Percentiles rank a stretch among this genome's conserved stretches.
phyloP scores from a whole-genome alignment of 2,329 filamentous ascomycete genomes.

The Trematosphaeria pertusa region DNA sequence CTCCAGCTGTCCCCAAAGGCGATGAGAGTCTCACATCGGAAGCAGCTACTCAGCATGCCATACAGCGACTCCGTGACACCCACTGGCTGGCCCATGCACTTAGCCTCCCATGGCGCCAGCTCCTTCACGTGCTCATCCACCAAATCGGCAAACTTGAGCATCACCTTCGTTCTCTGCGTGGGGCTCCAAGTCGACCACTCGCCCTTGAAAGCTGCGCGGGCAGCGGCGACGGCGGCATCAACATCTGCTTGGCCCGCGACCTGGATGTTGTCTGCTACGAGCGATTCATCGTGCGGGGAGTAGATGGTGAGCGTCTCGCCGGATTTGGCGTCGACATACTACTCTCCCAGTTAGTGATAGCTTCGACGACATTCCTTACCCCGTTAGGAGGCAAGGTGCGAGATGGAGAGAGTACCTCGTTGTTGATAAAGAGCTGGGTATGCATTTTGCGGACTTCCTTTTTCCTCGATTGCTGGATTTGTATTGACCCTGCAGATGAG shows the following conservation, averaged over 20 bases:
- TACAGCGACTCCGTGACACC: conserved; percentile 1
- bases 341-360: no score
- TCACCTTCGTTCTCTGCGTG: conserved; percentile 14
- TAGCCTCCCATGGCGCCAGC: conserved; percentile 19
- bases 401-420: conserved; percentile 12
- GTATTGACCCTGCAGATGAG: no score
- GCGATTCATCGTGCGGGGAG: conserved; percentile 28
- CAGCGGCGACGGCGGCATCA: conserved; percentile 28
- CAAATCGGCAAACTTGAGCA: conserved; percentile 33
- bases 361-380: no score
- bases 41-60: not conserved
- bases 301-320: conserved; percentile 26
- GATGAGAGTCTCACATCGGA: conserved; percentile 7
- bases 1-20: not conserved
- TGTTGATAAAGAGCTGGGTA: conserved; percentile 25
- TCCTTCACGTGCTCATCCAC: conserved; percentile 22
- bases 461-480: no score
- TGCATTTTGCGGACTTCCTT: conserved; percentile 14
- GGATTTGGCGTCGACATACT: conserved; percentile 31
- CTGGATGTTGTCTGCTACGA: conserved; percentile 28
- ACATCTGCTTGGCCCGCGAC: conserved; percentile 28
- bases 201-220: conserved; percentile 26
- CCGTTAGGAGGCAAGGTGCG: not conserved
- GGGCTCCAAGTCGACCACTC: conserved; percentile 22
- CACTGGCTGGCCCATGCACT: conserved; percentile 25